Conservation (phyloP, 768 basidiomycete species). For the Gelatoporia subvermispora region DNA sequence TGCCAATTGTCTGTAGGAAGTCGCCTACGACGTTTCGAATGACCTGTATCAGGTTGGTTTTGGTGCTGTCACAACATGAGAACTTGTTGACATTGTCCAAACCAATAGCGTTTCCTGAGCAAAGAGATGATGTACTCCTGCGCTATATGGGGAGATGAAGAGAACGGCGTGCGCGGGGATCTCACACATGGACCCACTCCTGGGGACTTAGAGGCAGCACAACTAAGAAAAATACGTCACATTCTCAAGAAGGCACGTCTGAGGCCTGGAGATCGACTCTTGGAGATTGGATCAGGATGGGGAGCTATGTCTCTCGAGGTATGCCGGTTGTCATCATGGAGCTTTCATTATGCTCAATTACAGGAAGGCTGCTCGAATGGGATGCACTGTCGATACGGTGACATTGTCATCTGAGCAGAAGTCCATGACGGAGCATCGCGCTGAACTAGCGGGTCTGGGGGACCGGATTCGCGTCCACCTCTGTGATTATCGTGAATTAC, state of each 20-base stretch:
- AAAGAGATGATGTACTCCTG: constrained; percentile 92
- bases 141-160: constrained; percentile 68
- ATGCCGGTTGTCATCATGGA: neutral
- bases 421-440: constrained; percentile 35
- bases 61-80: neutral
- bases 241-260: constrained; percentile 40
- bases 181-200: constrained; percentile 31
- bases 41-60: constrained; percentile 62
- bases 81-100: neutral
- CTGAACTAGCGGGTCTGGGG: constrained; percentile 33
- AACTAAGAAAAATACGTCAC: constrained; percentile 38
- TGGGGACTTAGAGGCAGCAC: constrained; percentile 29
- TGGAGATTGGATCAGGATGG: constrained; percentile 50
- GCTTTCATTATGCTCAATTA: neutral
- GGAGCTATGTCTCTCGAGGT: constrained; percentile 49
- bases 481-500: constrained; percentile 42
- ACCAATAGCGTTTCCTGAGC: constrained; percentile 58
- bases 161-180: constrained; percentile 71
- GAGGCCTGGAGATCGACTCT: constrained; percentile 35
- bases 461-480: constrained; percentile 39
- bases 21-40: constrained; percentile 87
- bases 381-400: constrained; percentile 44
- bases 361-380: constrained; percentile 35
- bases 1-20: neutral
- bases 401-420: constrained; percentile 45